Percentiles rank a stretch among this genome's conserved stretches.
These are phyloP conservation scores for Blastomyces gilchristii DNA, from an alignment of 2,329 filamentous ascomycete species.

Conservation along the genomic window DNA sequence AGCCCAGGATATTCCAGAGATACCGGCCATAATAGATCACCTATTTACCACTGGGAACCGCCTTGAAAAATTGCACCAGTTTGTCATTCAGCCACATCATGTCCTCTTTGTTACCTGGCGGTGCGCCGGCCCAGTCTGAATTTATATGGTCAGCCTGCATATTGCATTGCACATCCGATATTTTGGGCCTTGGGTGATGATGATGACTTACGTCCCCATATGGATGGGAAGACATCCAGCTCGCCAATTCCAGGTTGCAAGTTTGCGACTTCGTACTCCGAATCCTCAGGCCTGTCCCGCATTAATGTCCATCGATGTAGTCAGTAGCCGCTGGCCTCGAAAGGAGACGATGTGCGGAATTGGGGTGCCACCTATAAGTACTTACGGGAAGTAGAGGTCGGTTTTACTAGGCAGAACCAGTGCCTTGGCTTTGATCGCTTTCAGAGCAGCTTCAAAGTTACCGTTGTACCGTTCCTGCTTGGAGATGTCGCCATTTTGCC, in stretches of 20 bases:
- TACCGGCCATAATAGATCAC: background rate
- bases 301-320: constrained; percentile 3
- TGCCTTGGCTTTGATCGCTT: constrained; percentile 59
- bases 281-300: constrained; percentile 57
- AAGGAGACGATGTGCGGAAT: background rate
- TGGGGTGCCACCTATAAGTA: constrained; percentile 9
- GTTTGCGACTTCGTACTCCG: constrained; percentile 57
- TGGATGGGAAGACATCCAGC: constrained; percentile 46
- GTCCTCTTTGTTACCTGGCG: constrained; percentile 60
- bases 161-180: background rate
- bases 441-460: constrained; percentile 55
- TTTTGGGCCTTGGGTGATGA: background rate
- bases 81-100: constrained; percentile 60
- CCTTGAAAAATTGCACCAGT: constrained; percentile 44
- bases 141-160: constrained; percentile 12
- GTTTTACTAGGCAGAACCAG: constrained; percentile 62
- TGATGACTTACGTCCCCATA: constrained; percentile 50
- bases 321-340: background rate
- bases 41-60: constrained; percentile 10
- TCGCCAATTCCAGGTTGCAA: constrained; percentile 51
- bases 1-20: background rate
- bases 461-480: constrained; percentile 58
- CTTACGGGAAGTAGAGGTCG: constrained; percentile 68
- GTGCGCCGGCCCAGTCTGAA: constrained; percentile 53
- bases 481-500: constrained; percentile 65